Base-by-base conservation (phyloP, 2,329 filamentous ascomycete species). In the Dactylella cylindrospora region DNA sequence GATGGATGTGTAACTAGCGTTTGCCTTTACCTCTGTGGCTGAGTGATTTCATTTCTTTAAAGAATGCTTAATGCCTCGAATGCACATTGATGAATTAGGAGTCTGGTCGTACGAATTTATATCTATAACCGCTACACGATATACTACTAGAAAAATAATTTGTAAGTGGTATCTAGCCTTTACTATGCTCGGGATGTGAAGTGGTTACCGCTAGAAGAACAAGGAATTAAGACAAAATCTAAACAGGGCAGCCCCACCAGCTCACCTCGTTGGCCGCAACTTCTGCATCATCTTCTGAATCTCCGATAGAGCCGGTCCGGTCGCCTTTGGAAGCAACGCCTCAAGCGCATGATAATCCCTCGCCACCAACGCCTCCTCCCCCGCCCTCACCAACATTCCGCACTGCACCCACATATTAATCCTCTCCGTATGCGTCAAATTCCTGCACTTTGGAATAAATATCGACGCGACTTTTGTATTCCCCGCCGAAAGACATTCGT, bases 341-440 rank as follows among this genome's bases (percentile, higher is more conserved):
- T 85, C 81, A 74, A 94, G 83, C n/a, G 84, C 76, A 67, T 84
- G 84, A 41, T 82, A 76, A 71, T 98, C 88, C 73, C 87, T 94
- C 60, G 81, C 79, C 75, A 84, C 88, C 60, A 90, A 79, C 2
- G 93, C 91, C 75, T 97, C 93, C 74, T 97, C 90, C 3, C 86
- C 93, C 2, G 93, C 93, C 74, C 88, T 90, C 22, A 86, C 80
- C 36, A 89, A 78, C 83, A 95, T 82, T 13, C 91, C 91, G 72
- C 93, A 97, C 75, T 95, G 95, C 69, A 95, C 84, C 80, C 90
- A 98, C 91, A 98, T 96, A 67, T 85, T 81, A 51, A 95, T 84
- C 2, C 84, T 78, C 68, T 90, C 86, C 2, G 81, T 79, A 0
- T 80, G 77, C 36, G 84, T 79, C 39, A 94, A 72, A 51, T 78